Conservation (phyloP, 1,284 basidiomycete species). For the Heliocybe sulcata region DNA sequence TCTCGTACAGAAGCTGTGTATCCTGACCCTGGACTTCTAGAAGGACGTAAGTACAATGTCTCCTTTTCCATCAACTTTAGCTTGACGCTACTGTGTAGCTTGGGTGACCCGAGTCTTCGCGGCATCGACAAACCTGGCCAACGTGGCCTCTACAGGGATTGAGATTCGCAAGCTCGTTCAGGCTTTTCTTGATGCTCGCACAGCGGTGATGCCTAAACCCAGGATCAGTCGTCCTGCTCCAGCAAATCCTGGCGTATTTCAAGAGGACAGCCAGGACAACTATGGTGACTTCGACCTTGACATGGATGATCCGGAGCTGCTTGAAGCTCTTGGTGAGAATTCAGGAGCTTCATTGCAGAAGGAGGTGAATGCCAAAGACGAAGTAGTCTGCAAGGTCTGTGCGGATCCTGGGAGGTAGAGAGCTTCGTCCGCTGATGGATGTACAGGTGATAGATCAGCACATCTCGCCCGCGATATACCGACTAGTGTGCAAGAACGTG, state of each 20-base stretch:
- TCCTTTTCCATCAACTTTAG: conserved; percentile 6
- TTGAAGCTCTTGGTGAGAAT: conserved; percentile 41
- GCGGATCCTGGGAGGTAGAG: background rate
- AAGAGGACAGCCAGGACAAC: conserved; percentile 74
- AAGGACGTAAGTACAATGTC: conserved; percentile 42
- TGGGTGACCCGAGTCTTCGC: conserved; percentile 59
- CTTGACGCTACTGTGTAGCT: conserved; percentile 26
- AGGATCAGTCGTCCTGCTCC: conserved; percentile 24
- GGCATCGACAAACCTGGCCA: conserved; percentile 27
- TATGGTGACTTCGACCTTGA: conserved; percentile 50
- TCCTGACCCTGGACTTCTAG: conserved; percentile 61
- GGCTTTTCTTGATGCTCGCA: conserved; percentile 59
- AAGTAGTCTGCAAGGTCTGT: conserved; percentile 31
- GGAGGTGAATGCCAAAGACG: conserved; percentile 31
- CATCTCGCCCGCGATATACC: conserved; percentile 57
- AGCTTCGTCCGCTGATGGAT: conserved; percentile 2
- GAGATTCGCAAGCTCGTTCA: conserved; percentile 58
- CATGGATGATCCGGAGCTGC: conserved; percentile 52
- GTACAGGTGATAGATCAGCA: conserved; percentile 44
- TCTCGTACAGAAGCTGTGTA: conserved; percentile 29
- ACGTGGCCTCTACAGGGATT: conserved; percentile 32
- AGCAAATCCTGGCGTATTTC: conserved; percentile 24
- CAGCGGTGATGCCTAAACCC: conserved; percentile 39
- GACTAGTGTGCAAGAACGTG: conserved; percentile 48
- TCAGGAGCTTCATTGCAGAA: conserved; percentile 15